Base-by-base conservation (phyloP, 2,329 filamentous ascomycete genomes). In the Thermochaetoides dissita region DNA sequence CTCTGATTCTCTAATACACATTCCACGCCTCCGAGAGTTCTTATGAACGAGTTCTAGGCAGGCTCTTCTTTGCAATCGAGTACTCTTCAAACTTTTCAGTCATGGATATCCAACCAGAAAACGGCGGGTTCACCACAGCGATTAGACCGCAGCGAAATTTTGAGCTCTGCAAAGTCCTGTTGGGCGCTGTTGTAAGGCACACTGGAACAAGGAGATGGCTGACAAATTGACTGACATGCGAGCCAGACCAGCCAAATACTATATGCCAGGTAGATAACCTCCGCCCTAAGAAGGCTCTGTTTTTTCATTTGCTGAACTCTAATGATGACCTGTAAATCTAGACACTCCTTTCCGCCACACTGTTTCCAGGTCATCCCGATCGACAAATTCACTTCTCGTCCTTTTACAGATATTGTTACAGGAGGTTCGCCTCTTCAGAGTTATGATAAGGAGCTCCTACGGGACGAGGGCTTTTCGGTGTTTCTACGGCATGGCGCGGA, bases 171-270 rank as follows among this genome's bases (percentile, higher is more conserved):
- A 51, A 51, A 17, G 44, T 44, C 17, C 35, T 49, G 1, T 49
- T 50, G 12, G 37, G 38, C 11, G 46, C 46, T 12, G 45, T 33
- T 32, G 49, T 50, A 34, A 44, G 49, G 44, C 10, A 8, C 11
- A 17, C 8, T 11, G n/a, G 6, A 6, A 24, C 8, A n/a, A 17
- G 17, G 3, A 10, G 2, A n/a, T n/a, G 31, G 10, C 5, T 31
- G 10, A 6, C 34, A 24, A 8, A 10, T 36, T 24, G 3, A 36
- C 37, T 39, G 36, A 44, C 41, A 12, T 36, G 6, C 10, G 8
- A 8, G 3, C 7, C 30, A 53, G 51, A 42, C 49, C 34, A 53
- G 51, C 35, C 49, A 51, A 37, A 44, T 52, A n/a, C 32, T 52
- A 7, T 51, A 45, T 34, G 45, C 45, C 24, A 46, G 48, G 49